These are phyloP conservation scores for Gardenia jasminoides DNA, from an alignment of 257 asterid genomes.

Conservation along the genomic window DNA sequence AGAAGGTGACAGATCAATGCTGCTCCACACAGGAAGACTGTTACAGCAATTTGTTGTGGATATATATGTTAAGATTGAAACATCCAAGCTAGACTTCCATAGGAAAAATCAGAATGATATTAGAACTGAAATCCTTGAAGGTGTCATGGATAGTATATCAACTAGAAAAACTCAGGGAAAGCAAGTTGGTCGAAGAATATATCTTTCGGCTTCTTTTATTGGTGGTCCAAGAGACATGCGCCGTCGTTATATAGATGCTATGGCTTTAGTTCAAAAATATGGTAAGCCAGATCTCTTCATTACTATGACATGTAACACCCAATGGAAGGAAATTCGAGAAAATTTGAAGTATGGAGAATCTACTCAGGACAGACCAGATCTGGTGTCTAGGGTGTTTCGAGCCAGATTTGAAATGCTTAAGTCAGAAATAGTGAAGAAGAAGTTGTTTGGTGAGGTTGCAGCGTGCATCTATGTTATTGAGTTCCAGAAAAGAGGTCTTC, in stretches of 20 bases:
- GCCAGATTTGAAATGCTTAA: not conserved
- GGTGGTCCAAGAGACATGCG: not conserved
- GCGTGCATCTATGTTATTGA: not conserved
- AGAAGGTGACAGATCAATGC: no score
- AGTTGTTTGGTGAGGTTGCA: not conserved
- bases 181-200: not conserved
- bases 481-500: slow-evolving; percentile 4
- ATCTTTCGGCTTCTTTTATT: not conserved
- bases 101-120: not conserved
- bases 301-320: slow-evolving; percentile 7
- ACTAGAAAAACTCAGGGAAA: not conserved
- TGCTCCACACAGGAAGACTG: no score
- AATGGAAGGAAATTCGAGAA: not conserved
- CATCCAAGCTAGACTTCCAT: no score
- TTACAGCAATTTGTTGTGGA: no score
- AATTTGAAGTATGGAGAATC: not conserved
- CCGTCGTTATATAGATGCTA: not conserved
- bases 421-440: not conserved
- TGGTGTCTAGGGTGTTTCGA: not conserved
- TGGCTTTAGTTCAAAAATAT: not conserved
- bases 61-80: no score
- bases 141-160: not conserved
- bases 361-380: not conserved
- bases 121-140: not conserved
- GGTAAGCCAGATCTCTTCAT: not conserved